Evolutionary conservation across 106 monocot species (phyloP).

Genomic region (Apostasia ramifera): DNA sequence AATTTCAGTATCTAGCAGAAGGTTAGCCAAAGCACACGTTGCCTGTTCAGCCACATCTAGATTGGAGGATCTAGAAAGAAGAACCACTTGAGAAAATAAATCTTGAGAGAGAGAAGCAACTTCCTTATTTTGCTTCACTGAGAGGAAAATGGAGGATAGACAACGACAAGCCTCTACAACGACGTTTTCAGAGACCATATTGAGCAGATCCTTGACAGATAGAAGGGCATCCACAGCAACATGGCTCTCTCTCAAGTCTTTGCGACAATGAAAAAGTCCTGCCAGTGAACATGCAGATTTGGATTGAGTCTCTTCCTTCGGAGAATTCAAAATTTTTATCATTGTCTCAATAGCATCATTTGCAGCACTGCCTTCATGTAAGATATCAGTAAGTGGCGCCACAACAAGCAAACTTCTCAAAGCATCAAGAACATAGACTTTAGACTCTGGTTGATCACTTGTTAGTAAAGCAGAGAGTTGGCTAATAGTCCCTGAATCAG

Average conservation of each 20-base stretch:
- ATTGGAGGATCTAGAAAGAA: slow-evolving; percentile 65
- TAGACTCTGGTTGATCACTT: slow-evolving; percentile 96
- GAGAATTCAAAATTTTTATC: slow-evolving; percentile 58
- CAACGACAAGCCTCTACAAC: slow-evolving; percentile 53
- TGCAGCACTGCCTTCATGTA: slow-evolving; percentile 94
- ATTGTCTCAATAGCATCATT: slow-evolving; percentile 98
- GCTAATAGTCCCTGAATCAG: slow-evolving; percentile 90
- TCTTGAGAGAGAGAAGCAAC: slow-evolving; percentile 62
- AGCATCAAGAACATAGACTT: slow-evolving; percentile 91
- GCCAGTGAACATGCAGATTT: slow-evolving; percentile 90
- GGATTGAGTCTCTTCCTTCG: slow-evolving; percentile 89
- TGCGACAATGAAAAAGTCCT: slow-evolving; percentile 69
- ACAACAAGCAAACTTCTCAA: slow-evolving; percentile 78
- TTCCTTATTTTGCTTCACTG: slow-evolving; percentile 85
- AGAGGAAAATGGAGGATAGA: slow-evolving; percentile 92
- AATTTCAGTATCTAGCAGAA: slow-evolving; percentile 73
- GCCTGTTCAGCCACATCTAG: slow-evolving; percentile 89
- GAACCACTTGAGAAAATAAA: slow-evolving; percentile 41
- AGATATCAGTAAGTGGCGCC: slow-evolving; percentile 73
- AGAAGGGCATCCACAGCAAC: slow-evolving; percentile 69
- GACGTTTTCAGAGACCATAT: slow-evolving; percentile 57
- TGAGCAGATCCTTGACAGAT: slow-evolving; percentile 63
- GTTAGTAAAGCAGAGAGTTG: slow-evolving; percentile 86
- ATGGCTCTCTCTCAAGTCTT: slow-evolving; percentile 91
- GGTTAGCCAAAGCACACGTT: slow-evolving; percentile 82